Evolutionary conservation across 768 basidiomycete genomes (phyloP), one percentile per base, ranked within the genome.

Genomic region (Lentinula raphanica): DNA sequence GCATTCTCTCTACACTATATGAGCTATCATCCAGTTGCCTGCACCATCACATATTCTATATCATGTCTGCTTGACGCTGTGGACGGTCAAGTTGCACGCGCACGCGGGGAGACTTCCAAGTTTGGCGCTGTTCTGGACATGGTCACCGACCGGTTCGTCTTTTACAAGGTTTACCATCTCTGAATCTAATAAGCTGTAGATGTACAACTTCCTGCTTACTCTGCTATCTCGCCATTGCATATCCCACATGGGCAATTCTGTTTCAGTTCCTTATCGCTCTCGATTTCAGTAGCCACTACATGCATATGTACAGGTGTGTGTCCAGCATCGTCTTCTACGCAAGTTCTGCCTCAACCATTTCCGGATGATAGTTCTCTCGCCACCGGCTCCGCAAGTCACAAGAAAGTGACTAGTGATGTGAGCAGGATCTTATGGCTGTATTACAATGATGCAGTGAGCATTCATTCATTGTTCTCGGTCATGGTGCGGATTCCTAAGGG

Each of bases 101-200:
- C 86, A 0, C 76, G 97, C 40, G 86, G 85, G 11, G 95, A 99
- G 73, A 89, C 93, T 5, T 94, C 91, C 56, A 95, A 96, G 74
- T 98, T 98, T 72, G 97, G 97, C 23, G 94, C 94, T 3, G 96
- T 98, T 44, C 74, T 99, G 65, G 97, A 99, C 72, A 99, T 99
- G 97, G 96, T 99, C 40, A 98, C 97, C 5, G 97, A 99, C 72
- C 78, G 96, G 94, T 96, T 62, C 62, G 86, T 69, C n/a, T 31
- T 48, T 55, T 31, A 54, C 36, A 27, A 29, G 19, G n/a, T n/a
- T 57, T 5, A n/a, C 62, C 45, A 29, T 38, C 15, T 23, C n/a
- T n/a, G 5, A 32, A 6, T 15, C 46, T 54, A 23, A 53, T 15
- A 23, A 6, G 25, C n/a, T 17, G 44, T 66, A 97, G 95, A 67